A percentile compares a stretch with the other conserved stretches of the same genome.
phyloP scores from a whole-genome alignment of 495 filamentous ascomycete genomes.

The Hypoxylon trugodes region DNA sequence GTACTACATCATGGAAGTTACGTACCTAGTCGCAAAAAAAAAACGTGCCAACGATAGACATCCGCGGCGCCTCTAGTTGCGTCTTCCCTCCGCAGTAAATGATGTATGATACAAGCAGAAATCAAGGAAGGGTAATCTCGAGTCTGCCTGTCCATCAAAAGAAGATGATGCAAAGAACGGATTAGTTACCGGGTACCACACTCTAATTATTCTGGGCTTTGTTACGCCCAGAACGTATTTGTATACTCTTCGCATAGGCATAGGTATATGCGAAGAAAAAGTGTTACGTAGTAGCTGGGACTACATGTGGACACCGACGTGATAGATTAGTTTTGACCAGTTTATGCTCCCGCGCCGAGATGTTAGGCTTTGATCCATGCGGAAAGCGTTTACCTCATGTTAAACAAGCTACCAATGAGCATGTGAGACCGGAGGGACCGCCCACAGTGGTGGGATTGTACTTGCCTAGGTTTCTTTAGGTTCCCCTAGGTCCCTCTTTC shows the following conservation, averaged over 20 bases:
- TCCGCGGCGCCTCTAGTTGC: neutral
- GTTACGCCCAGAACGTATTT: neutral
- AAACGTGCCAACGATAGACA: no score
- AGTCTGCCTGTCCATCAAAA: slow-evolving; percentile 27
- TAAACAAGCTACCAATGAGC: slow-evolving; percentile 31
- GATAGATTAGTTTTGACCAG: slow-evolving; percentile 12
- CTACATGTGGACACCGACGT: slow-evolving; percentile 35
- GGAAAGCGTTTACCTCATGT: slow-evolving; percentile 28
- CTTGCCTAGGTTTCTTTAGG: slow-evolving; percentile 12
- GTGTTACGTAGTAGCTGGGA: slow-evolving; percentile 12
- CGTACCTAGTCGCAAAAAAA: no score
- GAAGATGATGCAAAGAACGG: slow-evolving; percentile 5
- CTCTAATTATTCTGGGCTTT: neutral
- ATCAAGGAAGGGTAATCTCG: slow-evolving; percentile 1
- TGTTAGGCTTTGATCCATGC: slow-evolving; percentile 31
- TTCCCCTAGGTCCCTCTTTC: no score
- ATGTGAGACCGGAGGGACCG: slow-evolving; percentile 15
- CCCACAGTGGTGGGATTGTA: slow-evolving; percentile 32
- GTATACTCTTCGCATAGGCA: no score
- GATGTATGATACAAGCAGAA: neutral
- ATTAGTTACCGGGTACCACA: neutral
- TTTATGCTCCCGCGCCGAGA: slow-evolving; percentile 10
- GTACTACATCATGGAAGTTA: neutral
- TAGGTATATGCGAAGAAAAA: slow-evolving; percentile 27
- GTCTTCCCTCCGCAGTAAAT: neutral